Evolutionary conservation across 768 basidiomycete genomes (phyloP).

Genomic region (Clitopilus passeckerianus): DNA sequence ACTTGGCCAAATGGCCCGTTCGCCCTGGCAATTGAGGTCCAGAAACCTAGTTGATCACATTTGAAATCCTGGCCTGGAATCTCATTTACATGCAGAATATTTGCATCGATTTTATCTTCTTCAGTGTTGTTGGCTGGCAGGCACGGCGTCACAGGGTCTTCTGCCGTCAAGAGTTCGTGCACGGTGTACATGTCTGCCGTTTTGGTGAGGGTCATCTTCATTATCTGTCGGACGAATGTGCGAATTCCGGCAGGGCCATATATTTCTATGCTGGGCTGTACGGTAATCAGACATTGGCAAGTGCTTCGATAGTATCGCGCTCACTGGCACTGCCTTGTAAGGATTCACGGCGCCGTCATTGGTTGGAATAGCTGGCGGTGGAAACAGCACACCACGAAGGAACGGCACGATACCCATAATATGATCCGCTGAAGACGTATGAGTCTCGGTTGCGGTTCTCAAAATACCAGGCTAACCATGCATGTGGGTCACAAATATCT

Average conservation of each 20-base stretch:
- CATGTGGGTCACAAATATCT: slow-evolving; percentile 84
- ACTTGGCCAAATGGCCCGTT: slow-evolving; percentile 36
- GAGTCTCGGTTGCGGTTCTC: neutral
- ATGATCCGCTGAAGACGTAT: slow-evolving; percentile 51
- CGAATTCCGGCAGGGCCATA: slow-evolving; percentile 81
- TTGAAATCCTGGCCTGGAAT: slow-evolving; percentile 54
- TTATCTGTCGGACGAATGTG: slow-evolving; percentile 62
- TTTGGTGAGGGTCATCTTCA: slow-evolving; percentile 61
- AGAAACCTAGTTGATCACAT: slow-evolving; percentile 54
- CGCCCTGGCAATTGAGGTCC: slow-evolving; percentile 48
- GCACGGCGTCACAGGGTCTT: slow-evolving; percentile 53
- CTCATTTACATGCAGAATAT: slow-evolving; percentile 61
- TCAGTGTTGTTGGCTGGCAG: slow-evolving; percentile 19
- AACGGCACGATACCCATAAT: slow-evolving; percentile 70
- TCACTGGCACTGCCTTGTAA: slow-evolving; percentile 7
- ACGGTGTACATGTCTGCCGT: slow-evolving; percentile 64
- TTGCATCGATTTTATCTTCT: slow-evolving; percentile 16
- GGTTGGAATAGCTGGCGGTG: slow-evolving; percentile 23
- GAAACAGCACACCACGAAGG: slow-evolving; percentile 53
- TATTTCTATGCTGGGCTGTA: slow-evolving; percentile 56
- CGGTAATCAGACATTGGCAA: neutral
- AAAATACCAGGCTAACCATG: slow-evolving; percentile 44
- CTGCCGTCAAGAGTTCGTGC: slow-evolving; percentile 65
- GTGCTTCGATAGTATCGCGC: neutral
- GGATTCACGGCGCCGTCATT: slow-evolving; percentile 11